phyloP scores from a whole-genome alignment of 257 asterid species.

The Nicotiana paniculata region DNA sequence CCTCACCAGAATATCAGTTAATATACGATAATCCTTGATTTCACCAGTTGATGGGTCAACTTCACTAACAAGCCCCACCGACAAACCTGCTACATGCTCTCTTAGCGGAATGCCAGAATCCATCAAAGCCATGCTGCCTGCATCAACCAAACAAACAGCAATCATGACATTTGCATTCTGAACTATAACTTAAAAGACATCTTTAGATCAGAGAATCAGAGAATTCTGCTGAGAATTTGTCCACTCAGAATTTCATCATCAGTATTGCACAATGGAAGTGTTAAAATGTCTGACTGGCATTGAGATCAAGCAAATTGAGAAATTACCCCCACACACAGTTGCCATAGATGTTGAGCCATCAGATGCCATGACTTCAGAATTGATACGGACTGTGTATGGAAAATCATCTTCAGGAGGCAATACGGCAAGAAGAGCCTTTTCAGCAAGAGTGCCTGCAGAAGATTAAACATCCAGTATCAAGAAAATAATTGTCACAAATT shows the following conservation, averaged over 20 bases:
- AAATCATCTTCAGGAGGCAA: slow-evolving; percentile 85
- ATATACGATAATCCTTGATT: slow-evolving; percentile 70
- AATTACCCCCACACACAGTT: slow-evolving; percentile 93
- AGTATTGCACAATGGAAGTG: slow-evolving; percentile 1
- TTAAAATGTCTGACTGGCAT: background rate
- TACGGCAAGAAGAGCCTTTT: slow-evolving; percentile 85
- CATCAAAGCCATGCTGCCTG: slow-evolving; percentile 99
- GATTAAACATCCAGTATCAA: slow-evolving; percentile 19
- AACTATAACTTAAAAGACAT: slow-evolving; percentile 3
- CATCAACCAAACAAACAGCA: slow-evolving; percentile 12
- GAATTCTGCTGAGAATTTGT: background rate
- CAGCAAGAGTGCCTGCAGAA: slow-evolving; percentile 86
- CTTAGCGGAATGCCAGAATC: slow-evolving; percentile 90
- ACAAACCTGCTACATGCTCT: slow-evolving; percentile 90
- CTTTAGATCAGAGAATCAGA: background rate
- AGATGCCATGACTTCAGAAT: slow-evolving; percentile 97
- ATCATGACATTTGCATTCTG: background rate
- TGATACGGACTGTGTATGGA: slow-evolving; percentile 80
- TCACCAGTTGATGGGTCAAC: slow-evolving; percentile 76
- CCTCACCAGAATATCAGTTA: slow-evolving; percentile 88
- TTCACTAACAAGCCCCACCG: slow-evolving; percentile 87
- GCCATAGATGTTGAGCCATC: slow-evolving; percentile 99
- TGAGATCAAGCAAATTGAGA: background rate
- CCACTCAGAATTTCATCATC: background rate
- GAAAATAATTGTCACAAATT: background rate